These are phyloP conservation scores for Cryphonectria parasitica DNA, from an alignment of 2,329 filamentous ascomycete species.

Conservation along the genomic window DNA sequence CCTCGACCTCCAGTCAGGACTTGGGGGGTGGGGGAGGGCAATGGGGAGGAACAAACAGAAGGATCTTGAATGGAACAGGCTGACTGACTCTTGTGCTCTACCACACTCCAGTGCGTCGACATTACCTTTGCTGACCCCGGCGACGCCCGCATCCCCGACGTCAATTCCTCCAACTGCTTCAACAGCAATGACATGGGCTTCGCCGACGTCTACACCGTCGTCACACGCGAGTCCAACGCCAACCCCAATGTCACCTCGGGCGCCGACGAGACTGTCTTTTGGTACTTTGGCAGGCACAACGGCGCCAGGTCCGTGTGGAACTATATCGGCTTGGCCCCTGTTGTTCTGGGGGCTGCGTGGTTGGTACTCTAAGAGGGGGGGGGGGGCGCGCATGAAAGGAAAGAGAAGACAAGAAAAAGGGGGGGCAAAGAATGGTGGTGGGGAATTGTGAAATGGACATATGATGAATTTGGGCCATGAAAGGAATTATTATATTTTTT, in stretches of 20 bases:
- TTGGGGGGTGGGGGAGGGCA: no score
- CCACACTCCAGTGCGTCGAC: slow-evolving; percentile 75
- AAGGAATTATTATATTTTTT: background rate
- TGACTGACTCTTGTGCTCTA: background rate
- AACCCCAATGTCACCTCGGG: slow-evolving; percentile 40
- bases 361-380: slow-evolving; percentile 28
- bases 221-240: slow-evolving; percentile 48
- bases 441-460: background rate
- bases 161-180: slow-evolving; percentile 85
- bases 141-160: slow-evolving; percentile 67
- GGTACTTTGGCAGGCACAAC: slow-evolving; percentile 35
- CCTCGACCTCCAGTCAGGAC: no score
- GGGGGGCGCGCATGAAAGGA: background rate
- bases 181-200: slow-evolving; percentile 81
- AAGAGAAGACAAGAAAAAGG: background rate
- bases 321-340: slow-evolving; percentile 46
- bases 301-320: slow-evolving; percentile 34
- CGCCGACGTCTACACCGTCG: slow-evolving; percentile 74
- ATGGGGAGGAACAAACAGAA: no score
- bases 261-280: slow-evolving; percentile 33
- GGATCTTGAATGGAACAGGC: background rate
- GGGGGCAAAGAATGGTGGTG: no score
- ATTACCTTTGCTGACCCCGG: slow-evolving; percentile 85
- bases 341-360: slow-evolving; percentile 45
- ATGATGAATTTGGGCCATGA: background rate